Evolutionary conservation across 441 rosid species (phyloP), one percentile per base, ranked within the genome.

Genomic region (Bocquillonia castaneifolia): DNA sequence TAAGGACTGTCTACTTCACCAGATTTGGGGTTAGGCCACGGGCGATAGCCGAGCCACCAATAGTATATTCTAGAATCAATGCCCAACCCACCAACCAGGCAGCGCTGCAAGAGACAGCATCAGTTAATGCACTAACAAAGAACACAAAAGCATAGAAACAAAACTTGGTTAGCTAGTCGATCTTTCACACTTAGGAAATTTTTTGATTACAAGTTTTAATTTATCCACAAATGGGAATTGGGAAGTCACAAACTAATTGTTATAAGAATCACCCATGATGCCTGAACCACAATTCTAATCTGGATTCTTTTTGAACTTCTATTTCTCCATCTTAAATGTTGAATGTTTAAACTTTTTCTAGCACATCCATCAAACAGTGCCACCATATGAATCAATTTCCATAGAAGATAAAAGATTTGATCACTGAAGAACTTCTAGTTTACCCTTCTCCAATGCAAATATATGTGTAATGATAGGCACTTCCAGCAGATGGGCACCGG

Each of bases 1-100:
- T 28, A 48, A 20, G 42, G 52, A 71, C 66, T 53, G 20, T 76
- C 53, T 58, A 70, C 54, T 66, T 42, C 14, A 93, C 98, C 93
- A 93, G 83, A 84, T 93, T 93, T 23, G 99, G 99, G 23, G 97
- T 86, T 68, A 91, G 84, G 77, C 99, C 99, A 48, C 97, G 96
- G 67, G 97, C 99, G 78, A 91, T 90, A 10, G 96, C 91, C 4
- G 99, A 80, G 47, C 99, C 97, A 66, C 99, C 96, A 75, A 93
- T 91, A 6, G 99, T 88, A 72, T 93, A 93, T 81, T 93, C 99
- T 62, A 93, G 84, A 72, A 93, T 83, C 67, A 93, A 80, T 28
- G 90, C 95, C 99, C 99, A 93, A 64, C 97, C 99, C 50, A 89
- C 80, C 82, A 93, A 65, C 99, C 99, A 93, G 10, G 99, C 99